Evolutionary conservation across 441 rosid genomes (phyloP), one percentile per base, ranked within the genome.

Genomic region (Croton setiger): DNA sequence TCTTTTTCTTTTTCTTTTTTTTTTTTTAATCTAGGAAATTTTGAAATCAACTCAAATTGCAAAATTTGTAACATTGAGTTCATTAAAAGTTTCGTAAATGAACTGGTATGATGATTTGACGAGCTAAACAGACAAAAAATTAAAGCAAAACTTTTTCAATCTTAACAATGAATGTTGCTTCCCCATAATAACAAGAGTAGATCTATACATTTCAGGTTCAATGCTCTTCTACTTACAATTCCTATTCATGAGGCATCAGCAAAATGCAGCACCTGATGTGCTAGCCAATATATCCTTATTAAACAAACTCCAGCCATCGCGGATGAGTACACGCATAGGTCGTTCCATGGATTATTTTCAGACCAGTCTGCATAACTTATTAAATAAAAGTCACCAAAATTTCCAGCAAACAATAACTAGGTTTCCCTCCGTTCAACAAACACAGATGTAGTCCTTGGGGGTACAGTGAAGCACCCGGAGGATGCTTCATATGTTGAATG

Each of bases 391-490:
- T n/a, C 21, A 51, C 23, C 23, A 51, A 51, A 51, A 7, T n/a
- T 39, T 9, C 31, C 27, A 13, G 17, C 45, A 18, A 13, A 56
- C 11, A 31, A 57, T 45, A 7, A 56, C 45, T 35, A 81, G 48
- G 23, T 68, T 72, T 71, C 47, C 70, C 88, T 80, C 33, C 57
- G 77, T 79, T 89, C 92, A 14, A 88, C 91, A 60, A 92, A 90
- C 64, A 95, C 98, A 1, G 90, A 60, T 8, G 96, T 79, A 56
- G 93, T 90, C 66, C 78, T 81, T 18, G 85, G 79, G 0, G 97
- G 97, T 61, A 92, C 75, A 13, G 67, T 67, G 75, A 90, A 90
- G 79, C 84, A 54, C 68, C 97, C 96, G 0, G 86, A 79, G 39
- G 85, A 75, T 60, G 91, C 63, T 27, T 89, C 87, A 39, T 83